Evolutionary conservation across 2,329 filamentous ascomycete genomes (phyloP).

Genomic region (Calonectria ilicicola): DNA sequence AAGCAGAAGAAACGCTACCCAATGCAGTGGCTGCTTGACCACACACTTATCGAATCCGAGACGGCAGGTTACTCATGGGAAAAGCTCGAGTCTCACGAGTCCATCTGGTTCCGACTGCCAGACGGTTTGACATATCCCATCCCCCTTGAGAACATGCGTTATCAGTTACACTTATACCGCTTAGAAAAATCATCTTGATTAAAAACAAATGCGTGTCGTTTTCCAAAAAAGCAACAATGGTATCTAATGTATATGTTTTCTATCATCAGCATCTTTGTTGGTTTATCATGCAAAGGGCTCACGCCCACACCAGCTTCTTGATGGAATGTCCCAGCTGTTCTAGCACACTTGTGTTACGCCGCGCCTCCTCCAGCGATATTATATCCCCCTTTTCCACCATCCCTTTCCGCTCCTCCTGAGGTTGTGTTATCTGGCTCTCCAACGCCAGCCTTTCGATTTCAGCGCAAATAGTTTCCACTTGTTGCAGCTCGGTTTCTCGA

Average conservation of each 20-base stretch:
- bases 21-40: constrained; percentile 93
- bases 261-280: constrained; percentile 20
- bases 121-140: constrained; percentile 81
- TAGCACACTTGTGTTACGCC: constrained; percentile 85
- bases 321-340: constrained; percentile 90
- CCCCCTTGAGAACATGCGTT: constrained; percentile 92
- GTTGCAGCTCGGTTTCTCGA: constrained; percentile 65
- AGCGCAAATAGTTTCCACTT: constrained; percentile 74
- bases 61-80: constrained; percentile 71
- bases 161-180: constrained; percentile 88
- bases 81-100: constrained; percentile 80
- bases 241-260: constrained; percentile 35
- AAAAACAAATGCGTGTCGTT: constrained; percentile 12
- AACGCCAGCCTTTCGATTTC: constrained; percentile 80
- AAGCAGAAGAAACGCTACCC: constrained; percentile 78
- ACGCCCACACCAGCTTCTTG: constrained; percentile 93
- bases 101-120: constrained; percentile 84
- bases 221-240: constrained; percentile 22
- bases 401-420: constrained; percentile 56
- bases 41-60: constrained; percentile 72
- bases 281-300: constrained; percentile 29
- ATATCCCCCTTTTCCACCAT: constrained; percentile 75
- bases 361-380: constrained; percentile 86
- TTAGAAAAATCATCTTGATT: constrained; percentile 39
- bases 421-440: constrained; percentile 56